Percentiles rank a stretch among this genome's conserved stretches.
Conservation (phyloP, 2,329 filamentous ascomycete genomes). For the Fusarium sp. region DNA sequence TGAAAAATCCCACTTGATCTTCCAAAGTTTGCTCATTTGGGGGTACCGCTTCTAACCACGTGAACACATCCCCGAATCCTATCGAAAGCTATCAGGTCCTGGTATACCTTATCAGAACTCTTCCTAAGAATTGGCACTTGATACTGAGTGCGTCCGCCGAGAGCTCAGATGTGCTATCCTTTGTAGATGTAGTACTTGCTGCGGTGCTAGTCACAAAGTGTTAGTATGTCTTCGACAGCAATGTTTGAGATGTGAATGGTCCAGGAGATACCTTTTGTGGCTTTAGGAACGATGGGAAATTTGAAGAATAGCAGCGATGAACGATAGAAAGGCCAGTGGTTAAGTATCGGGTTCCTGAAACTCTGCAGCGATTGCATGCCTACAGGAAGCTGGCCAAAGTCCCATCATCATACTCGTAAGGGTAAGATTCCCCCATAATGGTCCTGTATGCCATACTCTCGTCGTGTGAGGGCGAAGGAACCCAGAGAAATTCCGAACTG, state of each 20-base stretch:
- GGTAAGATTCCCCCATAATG: not conserved
- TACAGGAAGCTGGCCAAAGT: not conserved
- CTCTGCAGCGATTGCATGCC: too few species aligned
- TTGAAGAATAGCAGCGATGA: not conserved
- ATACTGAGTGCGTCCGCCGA: not conserved
- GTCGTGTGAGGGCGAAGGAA: not conserved
- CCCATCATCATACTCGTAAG: not conserved
- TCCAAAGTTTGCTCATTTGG: not conserved
- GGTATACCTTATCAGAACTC: rapidly evolving
- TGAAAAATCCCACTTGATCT: not conserved
- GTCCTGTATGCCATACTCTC: not conserved
- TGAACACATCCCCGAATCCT: not conserved
- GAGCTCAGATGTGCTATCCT: not conserved
- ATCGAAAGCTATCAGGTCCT: not conserved
- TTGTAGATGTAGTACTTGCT: not conserved
- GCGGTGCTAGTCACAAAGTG: not conserved
- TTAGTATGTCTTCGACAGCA: not conserved
- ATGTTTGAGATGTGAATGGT: not conserved
- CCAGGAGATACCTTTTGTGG: not conserved
- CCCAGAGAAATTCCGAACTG: not conserved
- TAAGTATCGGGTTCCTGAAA: not conserved
- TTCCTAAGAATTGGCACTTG: not conserved
- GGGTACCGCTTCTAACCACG: not conserved
- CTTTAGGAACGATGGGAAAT: not conserved
- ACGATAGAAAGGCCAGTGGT: not conserved